Conservation (phyloP, 2,329 filamentous ascomycete genomes). For the Reticulascus tulasneorum region DNA sequence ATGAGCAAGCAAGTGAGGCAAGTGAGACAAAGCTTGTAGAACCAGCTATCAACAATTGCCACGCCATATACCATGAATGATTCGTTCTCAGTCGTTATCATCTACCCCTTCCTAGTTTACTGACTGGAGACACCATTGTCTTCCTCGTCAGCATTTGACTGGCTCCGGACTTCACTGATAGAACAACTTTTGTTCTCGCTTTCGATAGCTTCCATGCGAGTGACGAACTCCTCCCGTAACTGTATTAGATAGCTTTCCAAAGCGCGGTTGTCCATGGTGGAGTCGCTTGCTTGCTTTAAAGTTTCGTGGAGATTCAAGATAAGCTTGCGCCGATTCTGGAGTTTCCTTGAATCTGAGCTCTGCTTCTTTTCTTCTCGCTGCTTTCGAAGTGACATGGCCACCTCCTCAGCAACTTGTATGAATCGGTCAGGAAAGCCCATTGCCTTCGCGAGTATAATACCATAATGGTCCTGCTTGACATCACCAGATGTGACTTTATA, state of each 20-base stretch:
- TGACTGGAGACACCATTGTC: too few species aligned
- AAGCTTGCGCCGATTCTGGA: conserved; percentile 65
- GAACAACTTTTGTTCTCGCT: too few species aligned
- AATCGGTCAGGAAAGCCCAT: conserved; percentile 68
- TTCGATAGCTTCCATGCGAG: conserved; percentile 66
- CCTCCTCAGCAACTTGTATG: conserved; percentile 61
- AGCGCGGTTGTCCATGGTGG: conserved; percentile 59
- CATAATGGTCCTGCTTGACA: conserved; percentile 71
- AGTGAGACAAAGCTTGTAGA: too few species aligned
- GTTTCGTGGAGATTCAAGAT: conserved; percentile 70
- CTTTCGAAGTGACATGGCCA: conserved; percentile 59
- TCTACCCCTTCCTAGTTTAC: too few species aligned
- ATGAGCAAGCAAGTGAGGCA: too few species aligned
- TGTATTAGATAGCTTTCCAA: conserved; percentile 61
- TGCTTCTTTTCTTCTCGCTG: conserved; percentile 56
- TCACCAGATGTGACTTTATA: conserved; percentile 77
- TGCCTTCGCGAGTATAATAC: conserved; percentile 73
- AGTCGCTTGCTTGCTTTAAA: conserved; percentile 62
- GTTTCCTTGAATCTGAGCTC: conserved; percentile 52
- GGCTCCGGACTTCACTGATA: too few species aligned
- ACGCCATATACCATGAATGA: too few species aligned
- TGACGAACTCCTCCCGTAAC: conserved; percentile 71
- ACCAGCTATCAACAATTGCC: too few species aligned
- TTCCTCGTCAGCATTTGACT: too few species aligned
- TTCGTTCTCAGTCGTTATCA: too few species aligned